These are phyloP conservation scores for Cardamine occulta DNA, from an alignment of 345 rosid species.

Conservation along the genomic window DNA sequence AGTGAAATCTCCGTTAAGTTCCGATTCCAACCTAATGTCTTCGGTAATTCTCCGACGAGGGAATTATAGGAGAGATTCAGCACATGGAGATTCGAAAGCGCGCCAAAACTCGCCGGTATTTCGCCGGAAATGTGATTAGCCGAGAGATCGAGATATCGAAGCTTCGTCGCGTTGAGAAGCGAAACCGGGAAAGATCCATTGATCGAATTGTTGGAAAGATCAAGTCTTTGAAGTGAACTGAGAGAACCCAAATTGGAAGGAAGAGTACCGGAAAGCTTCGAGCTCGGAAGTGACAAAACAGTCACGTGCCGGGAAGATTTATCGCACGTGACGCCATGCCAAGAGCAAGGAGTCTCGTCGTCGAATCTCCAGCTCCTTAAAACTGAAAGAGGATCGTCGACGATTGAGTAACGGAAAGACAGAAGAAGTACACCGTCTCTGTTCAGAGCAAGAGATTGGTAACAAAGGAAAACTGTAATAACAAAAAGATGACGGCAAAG, in stretches of 20 bases:
- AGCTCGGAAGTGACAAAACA: slow-evolving; percentile 62
- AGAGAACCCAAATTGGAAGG: slow-evolving; percentile 73
- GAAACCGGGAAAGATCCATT: slow-evolving; percentile 76
- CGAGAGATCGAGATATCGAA: slow-evolving; percentile 75
- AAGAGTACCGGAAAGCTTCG: slow-evolving; percentile 70
- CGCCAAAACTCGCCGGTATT: slow-evolving; percentile 54
- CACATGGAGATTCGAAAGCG: slow-evolving; percentile 53
- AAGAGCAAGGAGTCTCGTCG: slow-evolving; percentile 75
- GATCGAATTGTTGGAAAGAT: slow-evolving; percentile 78
- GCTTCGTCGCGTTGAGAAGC: slow-evolving; percentile 60
- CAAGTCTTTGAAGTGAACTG: slow-evolving; percentile 57
- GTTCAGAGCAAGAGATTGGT: slow-evolving; percentile 52
- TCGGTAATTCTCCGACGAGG: slow-evolving; percentile 70
- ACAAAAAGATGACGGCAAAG: slow-evolving; percentile 39
- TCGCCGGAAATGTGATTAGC: slow-evolving; percentile 65
- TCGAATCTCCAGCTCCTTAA: slow-evolving; percentile 62
- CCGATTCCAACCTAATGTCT: slow-evolving; percentile 40
- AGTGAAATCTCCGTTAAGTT: slow-evolving; percentile 63
- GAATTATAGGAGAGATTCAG: slow-evolving; percentile 76
- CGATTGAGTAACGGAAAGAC: slow-evolving; percentile 71
- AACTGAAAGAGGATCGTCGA: slow-evolving; percentile 66
- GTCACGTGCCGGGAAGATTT: slow-evolving; percentile 54
- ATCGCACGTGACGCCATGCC: slow-evolving; percentile 72
- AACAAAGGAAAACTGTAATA: neutral
- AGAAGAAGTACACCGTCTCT: slow-evolving; percentile 79